A percentile compares a stretch with the other conserved stretches of the same genome.
Evolutionary conservation across 306 rosid genomes (phyloP).

Genomic region (Malus fusca): DNA sequence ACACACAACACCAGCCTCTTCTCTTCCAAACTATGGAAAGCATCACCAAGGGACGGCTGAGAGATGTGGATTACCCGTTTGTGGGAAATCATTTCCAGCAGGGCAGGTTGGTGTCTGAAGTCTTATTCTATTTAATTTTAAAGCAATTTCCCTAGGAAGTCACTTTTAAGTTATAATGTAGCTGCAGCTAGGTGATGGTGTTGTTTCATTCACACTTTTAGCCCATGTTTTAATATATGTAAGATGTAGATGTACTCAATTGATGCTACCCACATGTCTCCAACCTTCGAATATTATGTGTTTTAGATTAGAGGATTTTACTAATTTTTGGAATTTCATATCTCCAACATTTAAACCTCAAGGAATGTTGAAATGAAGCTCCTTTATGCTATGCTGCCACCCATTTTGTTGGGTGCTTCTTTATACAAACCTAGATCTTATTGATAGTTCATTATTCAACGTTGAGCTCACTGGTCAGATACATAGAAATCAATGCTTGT

Average conservation of each 20-base stretch:
- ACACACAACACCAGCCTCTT: slow-evolving; percentile 93
- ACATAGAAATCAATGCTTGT: neutral
- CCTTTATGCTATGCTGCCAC: no score
- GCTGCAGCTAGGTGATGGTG: neutral
- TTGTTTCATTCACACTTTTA: neutral
- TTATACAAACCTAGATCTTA: neutral
- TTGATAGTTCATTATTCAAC: neutral
- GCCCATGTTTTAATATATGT: neutral
- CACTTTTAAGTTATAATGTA: neutral
- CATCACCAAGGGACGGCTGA: slow-evolving; percentile 82
- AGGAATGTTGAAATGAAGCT: neutral
- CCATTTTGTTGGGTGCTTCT: neutral
- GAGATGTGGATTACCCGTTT: slow-evolving; percentile 85
- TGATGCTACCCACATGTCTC: neutral
- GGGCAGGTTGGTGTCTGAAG: slow-evolving; percentile 66
- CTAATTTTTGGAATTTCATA: neutral
- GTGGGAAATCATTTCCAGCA: slow-evolving; percentile 92
- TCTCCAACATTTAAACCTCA: neutral
- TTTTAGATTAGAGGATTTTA: neutral
- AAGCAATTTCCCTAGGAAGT: neutral
- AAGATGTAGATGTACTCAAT: neutral
- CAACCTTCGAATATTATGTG: neutral
- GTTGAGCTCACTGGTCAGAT: neutral
- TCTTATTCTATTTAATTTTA: neutral
- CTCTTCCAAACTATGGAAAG: slow-evolving; percentile 87